phyloP scores from a whole-genome alignment of 768 basidiomycete genomes.

The Phanerodontia chrysosporium region DNA sequence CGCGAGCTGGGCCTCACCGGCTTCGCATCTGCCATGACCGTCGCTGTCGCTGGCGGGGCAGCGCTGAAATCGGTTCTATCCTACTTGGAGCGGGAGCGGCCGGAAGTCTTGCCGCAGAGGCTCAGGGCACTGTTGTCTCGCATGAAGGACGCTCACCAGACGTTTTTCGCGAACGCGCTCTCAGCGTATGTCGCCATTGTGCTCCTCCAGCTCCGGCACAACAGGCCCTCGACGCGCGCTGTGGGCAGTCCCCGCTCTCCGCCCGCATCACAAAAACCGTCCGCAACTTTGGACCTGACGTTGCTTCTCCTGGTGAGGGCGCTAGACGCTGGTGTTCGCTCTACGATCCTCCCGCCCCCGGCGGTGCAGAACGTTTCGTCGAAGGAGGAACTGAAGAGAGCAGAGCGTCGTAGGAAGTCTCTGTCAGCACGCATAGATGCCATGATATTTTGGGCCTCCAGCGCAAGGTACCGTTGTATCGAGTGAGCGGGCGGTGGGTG shows the following conservation, averaged over 20 bases:
- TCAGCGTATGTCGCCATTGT: slow-evolving; percentile 54
- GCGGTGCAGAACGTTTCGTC: slow-evolving; percentile 1
- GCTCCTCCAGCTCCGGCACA: slow-evolving; percentile 50
- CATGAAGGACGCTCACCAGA: slow-evolving; percentile 33
- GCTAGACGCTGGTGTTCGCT: slow-evolving; percentile 57
- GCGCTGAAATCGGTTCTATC: slow-evolving; percentile 46
- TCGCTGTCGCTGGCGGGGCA: slow-evolving; percentile 62
- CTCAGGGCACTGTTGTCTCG: background rate
- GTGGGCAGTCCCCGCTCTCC: background rate
- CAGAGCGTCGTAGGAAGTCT: slow-evolving; percentile 28
- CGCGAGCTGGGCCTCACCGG: slow-evolving; percentile 59
- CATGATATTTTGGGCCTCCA: slow-evolving; percentile 72
- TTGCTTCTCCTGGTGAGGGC: slow-evolving; percentile 67
- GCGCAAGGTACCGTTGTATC: slow-evolving; percentile 67
- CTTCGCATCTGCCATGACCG: slow-evolving; percentile 66
- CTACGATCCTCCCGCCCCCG: slow-evolving; percentile 33
- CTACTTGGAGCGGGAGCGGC: slow-evolving; percentile 10
- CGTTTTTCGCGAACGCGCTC: slow-evolving; percentile 54
- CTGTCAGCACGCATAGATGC: slow-evolving; percentile 52
- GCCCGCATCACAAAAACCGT: slow-evolving; percentile 22
- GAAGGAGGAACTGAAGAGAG: slow-evolving; percentile 6
- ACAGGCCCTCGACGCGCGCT: background rate
- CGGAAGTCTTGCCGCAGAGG: background rate
- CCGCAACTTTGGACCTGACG: slow-evolving; percentile 65
- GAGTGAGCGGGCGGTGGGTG: too few relatives aligned